Percentiles rank a stretch among this genome's conserved stretches.
Conservation (phyloP, 345 rosid genomes). For the Arabidopsis arenosa region DNA sequence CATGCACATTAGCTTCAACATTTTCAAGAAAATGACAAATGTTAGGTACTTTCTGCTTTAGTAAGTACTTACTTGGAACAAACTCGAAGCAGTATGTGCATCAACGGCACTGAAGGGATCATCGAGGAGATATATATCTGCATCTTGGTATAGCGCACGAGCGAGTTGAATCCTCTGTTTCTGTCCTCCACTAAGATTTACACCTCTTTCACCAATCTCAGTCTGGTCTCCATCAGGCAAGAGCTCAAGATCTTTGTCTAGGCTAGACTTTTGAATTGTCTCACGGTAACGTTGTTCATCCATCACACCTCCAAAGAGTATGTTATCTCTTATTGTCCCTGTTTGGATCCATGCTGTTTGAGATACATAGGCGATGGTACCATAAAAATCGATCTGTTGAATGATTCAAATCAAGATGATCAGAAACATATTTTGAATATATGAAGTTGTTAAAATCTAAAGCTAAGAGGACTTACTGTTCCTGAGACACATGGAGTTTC, state of each 20-base stretch:
- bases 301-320: conserved; percentile 81
- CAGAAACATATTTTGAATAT: conserved; percentile 2
- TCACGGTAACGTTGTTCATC: conserved; percentile 69
- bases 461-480: conserved; percentile 55
- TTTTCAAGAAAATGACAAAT: neutral
- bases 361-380: conserved; percentile 88
- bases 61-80: conserved; percentile 68
- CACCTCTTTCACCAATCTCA: conserved; percentile 99
- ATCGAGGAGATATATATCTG: conserved; percentile 88
- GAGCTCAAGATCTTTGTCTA: conserved; percentile 88
- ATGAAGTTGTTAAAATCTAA: neutral
- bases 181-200: conserved; percentile 97
- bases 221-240: conserved; percentile 91
- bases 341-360: conserved; percentile 98
- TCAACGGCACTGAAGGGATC: conserved; percentile 99
- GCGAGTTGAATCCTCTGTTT: conserved; percentile 97
- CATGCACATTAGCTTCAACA: conserved; percentile 37
- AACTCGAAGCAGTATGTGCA: conserved; percentile 91
- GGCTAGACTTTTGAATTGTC: conserved; percentile 75
- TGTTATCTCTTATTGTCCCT: conserved; percentile 82
- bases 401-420: conserved; percentile 1
- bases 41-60: neutral
- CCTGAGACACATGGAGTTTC: conserved; percentile 75
- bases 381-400: conserved; percentile 70
- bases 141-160: conserved; percentile 92